These are phyloP conservation scores for Linanthus parryae DNA, from an alignment of 148 eudicot genomes.

Conservation along the genomic window DNA sequence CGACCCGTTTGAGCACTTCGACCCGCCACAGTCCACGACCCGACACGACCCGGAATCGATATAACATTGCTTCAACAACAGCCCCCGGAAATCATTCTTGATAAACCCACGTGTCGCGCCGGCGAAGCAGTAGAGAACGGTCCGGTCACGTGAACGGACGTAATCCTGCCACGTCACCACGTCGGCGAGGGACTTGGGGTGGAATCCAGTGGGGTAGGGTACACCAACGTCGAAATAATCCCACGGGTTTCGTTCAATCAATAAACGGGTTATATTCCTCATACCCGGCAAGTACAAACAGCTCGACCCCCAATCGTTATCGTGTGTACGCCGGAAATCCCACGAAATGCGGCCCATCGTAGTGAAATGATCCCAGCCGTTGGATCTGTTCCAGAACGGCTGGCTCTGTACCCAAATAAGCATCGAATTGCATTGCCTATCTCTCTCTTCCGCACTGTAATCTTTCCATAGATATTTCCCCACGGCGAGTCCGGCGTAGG, in stretches of 20 bases:
- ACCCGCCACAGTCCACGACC: constrained; percentile 60
- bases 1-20: constrained; percentile 51
- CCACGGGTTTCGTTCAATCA: constrained; percentile 56
- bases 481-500: constrained; percentile 67
- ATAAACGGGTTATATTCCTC: constrained; percentile 49
- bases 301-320: constrained; percentile 50
- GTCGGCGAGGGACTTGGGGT: constrained; percentile 33
- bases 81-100: constrained; percentile 56
- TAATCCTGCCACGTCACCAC: constrained; percentile 47
- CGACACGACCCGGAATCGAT: constrained; percentile 43
- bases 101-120: constrained; percentile 72
- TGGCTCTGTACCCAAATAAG: constrained; percentile 38
- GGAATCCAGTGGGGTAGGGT: constrained; percentile 81
- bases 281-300: constrained; percentile 44
- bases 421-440: constrained; percentile 39
- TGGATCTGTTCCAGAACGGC: constrained; percentile 32
- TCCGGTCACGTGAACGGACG: constrained; percentile 31
- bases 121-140: constrained; percentile 55
- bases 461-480: constrained; percentile 46
- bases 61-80: constrained; percentile 55
- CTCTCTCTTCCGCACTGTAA: constrained; percentile 33
- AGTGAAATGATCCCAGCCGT: constrained; percentile 66
- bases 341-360: constrained; percentile 58
- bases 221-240: constrained; percentile 65
- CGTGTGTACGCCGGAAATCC: constrained; percentile 57